Conservation (phyloP, 73 alveolate genomes). For the Uronychia binucleata region DNA sequence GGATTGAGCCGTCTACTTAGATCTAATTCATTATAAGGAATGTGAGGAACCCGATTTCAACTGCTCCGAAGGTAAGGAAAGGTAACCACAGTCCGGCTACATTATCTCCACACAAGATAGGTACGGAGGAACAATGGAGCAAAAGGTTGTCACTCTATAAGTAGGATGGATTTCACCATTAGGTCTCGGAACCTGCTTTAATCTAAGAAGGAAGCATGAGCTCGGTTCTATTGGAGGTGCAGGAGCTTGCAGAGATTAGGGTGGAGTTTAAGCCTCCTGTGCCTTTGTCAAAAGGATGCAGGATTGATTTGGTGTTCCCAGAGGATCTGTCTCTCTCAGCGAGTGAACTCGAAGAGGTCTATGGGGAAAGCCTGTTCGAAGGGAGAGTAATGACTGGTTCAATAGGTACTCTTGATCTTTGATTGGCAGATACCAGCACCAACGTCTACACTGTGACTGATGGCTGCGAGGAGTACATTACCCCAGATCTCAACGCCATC, state of each 20-base stretch:
- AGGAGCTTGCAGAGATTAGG: neutral
- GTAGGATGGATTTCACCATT: too few relatives aligned
- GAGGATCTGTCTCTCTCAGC: neutral
- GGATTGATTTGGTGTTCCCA: neutral
- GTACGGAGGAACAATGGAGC: slow-evolving; percentile 48
- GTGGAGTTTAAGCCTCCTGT: neutral
- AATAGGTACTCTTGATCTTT: neutral
- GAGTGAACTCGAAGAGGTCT: neutral
- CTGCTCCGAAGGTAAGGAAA: slow-evolving; percentile 5
- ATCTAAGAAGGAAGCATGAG: slow-evolving; percentile 12
- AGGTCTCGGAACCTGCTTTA: slow-evolving; percentile 23
- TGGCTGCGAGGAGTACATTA: neutral
- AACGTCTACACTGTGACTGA: neutral
- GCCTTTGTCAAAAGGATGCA: neutral
- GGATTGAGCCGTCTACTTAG: slow-evolving; percentile 15
- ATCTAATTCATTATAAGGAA: slow-evolving; percentile 32
- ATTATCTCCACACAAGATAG: slow-evolving; percentile 27
- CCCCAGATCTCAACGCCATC: neutral
- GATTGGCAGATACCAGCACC: neutral
- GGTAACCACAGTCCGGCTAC: slow-evolving; percentile 22
- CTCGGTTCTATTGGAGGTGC: neutral
- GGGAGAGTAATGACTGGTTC: neutral
- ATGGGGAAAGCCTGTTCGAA: neutral
- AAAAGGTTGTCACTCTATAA: slow-evolving; percentile 17
- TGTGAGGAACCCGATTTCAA: slow-evolving; percentile 54